phyloP scores from a whole-genome alignment of 176 grass and related monocot species.

The Raddia guianensis region DNA sequence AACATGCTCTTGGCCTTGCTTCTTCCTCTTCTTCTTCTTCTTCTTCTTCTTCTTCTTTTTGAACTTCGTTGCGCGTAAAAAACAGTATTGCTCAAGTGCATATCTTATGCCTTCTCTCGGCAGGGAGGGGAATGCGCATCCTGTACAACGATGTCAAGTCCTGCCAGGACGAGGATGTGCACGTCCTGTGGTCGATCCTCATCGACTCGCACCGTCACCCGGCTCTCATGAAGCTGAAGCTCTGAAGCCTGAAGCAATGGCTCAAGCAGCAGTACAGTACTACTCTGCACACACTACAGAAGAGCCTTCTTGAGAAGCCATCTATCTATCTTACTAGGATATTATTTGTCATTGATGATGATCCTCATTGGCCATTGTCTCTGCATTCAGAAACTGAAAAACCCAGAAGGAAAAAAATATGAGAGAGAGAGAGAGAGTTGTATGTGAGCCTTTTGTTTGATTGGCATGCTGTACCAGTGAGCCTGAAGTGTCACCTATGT shows the following conservation, averaged over 20 bases:
- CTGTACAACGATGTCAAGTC: conserved; percentile 80
- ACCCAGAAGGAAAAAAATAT: background rate
- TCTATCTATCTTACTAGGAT: background rate
- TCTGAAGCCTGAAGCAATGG: conserved; percentile 38
- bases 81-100: background rate
- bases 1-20: background rate
- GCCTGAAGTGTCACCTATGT: conserved; percentile 10
- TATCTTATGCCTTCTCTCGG: background rate
- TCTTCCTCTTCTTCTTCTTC: too few species aligned
- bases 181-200: conserved; percentile 76
- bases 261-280: background rate
- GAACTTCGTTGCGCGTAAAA: background rate
- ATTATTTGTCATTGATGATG: conserved; percentile 12
- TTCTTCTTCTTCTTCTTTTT: background rate
- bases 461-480: background rate
- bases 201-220: conserved; percentile 61
- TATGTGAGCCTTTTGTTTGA: conserved; percentile 24
- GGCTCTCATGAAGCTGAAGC: conserved; percentile 45
- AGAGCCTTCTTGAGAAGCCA: conserved; percentile 8
- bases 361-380: conserved; percentile 32
- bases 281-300: background rate
- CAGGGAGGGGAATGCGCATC: conserved; percentile 72
- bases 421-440: background rate
- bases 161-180: conserved; percentile 77
- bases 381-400: conserved; percentile 8